These are phyloP conservation scores for Triticum urartu DNA, from an alignment of 176 grass and related monocot genomes.

Conservation along the genomic window DNA sequence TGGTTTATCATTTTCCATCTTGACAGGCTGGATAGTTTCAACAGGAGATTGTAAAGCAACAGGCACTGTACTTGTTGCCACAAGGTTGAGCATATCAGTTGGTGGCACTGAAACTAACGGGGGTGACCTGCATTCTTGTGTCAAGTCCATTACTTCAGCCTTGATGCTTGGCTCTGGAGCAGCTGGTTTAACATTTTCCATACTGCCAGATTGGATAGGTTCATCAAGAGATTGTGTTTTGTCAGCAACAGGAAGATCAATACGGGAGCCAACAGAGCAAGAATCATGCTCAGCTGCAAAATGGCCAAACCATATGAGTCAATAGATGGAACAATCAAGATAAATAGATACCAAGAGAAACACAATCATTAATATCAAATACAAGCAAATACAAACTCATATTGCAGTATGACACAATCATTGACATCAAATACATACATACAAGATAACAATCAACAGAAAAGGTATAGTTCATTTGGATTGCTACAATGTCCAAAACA, in stretches of 20 bases:
- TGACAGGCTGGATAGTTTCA: neutral
- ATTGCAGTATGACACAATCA: neutral
- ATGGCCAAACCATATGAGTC: slow-evolving; percentile 12
- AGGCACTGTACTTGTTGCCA: neutral
- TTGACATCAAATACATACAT: neutral
- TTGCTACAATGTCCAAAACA: slow-evolving; percentile 9
- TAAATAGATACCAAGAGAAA: neutral
- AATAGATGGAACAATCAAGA: slow-evolving; percentile 13
- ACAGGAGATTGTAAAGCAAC: neutral
- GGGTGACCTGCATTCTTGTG: neutral
- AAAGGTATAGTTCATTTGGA: neutral
- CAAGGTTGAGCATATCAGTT: neutral
- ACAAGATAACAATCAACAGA: neutral
- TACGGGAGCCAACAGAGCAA: slow-evolving; percentile 9
- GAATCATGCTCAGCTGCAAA: slow-evolving; percentile 31
- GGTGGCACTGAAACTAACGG: neutral
- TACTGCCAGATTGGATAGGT: neutral
- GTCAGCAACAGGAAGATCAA: slow-evolving; percentile 8
- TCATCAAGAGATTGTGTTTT: slow-evolving; percentile 17
- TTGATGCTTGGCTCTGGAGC: slow-evolving; percentile 24
- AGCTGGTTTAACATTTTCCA: neutral
- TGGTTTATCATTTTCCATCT: neutral
- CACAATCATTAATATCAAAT: neutral
- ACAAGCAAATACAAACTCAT: neutral
- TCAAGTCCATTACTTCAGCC: slow-evolving; percentile 7